Evolutionary conservation across 2,329 filamentous ascomycete genomes (phyloP), one percentile per base, ranked within the genome.

Genomic region (Coleophoma eucalyptorum): DNA sequence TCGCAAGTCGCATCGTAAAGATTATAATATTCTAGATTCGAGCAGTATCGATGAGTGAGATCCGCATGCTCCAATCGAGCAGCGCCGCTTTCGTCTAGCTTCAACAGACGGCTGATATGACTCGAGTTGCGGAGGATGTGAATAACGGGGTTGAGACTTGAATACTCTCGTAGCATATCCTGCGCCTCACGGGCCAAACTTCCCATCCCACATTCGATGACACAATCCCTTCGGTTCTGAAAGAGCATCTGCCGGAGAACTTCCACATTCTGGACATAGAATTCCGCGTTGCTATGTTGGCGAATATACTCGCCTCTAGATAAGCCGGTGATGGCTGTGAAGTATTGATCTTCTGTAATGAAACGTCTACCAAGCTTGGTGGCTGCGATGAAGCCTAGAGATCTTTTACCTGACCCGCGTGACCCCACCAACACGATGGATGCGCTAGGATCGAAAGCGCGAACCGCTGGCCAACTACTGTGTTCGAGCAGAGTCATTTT

Each of bases 11-110:
- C 37, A 61, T 89, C 86, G 2, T 84, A 84, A 15, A 88, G 72
- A 58, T 90, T 90, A 71, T 84, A 90, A 64, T 89, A 90, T 60
- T 90, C 86, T 53, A 86, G 79, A 55, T 87, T 89, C 11, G 84
- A 85, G 62, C 84, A 89, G 2, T 75, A 75, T 44, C 84, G 75
- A 18, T 52, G 45, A 40, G 41, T 58, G 88, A 83, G 15, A 87
- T 77, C 2, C 75, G 70, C 19, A 73, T 76, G 55, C 77, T 81
- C 13, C 21, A 89, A 67, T 6, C 89, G 72, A 43, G 79, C 79
- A 40, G 74, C 70, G 2, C 86, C 73, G 56, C 80, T 76, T 69
- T 46, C 83, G 76, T 58, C 74, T 8, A 40, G 37, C 15, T 13
- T 40, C 15, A 40, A 40, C n/a, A 40, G 37, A 38, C 72, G 76